Conservation (phyloP, 1,139 yeast genomes). For the Trichomonascaceae sp. region DNA sequence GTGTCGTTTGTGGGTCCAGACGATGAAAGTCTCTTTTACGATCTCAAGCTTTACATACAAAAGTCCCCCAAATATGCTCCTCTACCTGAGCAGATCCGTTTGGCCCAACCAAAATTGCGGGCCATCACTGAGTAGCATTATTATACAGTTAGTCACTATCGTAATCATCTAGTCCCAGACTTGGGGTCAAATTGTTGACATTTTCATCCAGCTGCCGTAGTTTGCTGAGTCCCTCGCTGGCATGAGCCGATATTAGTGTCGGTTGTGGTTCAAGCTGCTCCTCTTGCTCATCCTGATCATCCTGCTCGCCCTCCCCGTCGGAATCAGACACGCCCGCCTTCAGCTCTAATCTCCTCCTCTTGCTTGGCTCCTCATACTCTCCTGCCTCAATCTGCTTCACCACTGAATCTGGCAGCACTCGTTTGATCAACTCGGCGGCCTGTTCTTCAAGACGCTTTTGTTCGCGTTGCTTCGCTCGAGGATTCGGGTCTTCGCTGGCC, state of each 20-base stretch:
- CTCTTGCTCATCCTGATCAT: no score
- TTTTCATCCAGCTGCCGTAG: background rate
- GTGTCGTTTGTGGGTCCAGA: constrained; percentile 52
- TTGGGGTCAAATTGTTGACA: constrained; percentile 1
- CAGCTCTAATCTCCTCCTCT: no score
- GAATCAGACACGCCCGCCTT: no score
- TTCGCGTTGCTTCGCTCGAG: constrained; percentile 44
- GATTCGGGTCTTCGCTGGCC: constrained; percentile 87
- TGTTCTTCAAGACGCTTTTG: constrained; percentile 27
- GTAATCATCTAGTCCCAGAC: constrained; percentile 2
- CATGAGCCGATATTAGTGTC: no score
- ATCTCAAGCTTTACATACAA: constrained; percentile 38
- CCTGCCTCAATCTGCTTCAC: constrained; percentile 18
- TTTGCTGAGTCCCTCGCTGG: no score
- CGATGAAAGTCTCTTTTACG: constrained; percentile 41
- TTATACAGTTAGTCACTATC: background rate
- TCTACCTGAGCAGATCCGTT: no score
- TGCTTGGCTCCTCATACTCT: no score
- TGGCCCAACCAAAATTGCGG: no score
- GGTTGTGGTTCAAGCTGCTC: no score
- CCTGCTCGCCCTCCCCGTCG: no score
- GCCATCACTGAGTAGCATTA: no score
- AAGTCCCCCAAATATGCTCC: constrained; percentile 22
- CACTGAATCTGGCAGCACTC: constrained; percentile 20
- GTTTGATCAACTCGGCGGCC: constrained; percentile 28